phyloP scores from a whole-genome alignment of 2,329 filamentous ascomycete genomes.

The Fragosphaeria purpurea region DNA sequence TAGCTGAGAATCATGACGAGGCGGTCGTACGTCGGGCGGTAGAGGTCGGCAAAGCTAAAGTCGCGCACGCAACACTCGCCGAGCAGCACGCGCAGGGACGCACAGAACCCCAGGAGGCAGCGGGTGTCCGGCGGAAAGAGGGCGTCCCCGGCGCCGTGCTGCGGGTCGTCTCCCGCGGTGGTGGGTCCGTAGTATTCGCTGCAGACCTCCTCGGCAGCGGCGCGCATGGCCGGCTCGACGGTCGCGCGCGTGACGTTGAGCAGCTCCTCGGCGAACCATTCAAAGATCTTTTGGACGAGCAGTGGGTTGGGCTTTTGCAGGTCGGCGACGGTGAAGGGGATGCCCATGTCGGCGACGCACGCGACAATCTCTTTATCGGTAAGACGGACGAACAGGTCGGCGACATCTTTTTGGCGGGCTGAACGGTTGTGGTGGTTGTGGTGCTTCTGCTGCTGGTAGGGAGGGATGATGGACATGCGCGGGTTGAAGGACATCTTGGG shows the following conservation, averaged over 20 bases:
- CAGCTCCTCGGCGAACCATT: constrained; percentile 91
- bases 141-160: constrained; percentile 63
- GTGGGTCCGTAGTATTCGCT: constrained; percentile 32
- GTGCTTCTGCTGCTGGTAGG: constrained; percentile 33
- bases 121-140: constrained; percentile 72
- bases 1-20: constrained; percentile 95
- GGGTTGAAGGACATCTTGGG: constrained; percentile 47
- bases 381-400: constrained; percentile 50
- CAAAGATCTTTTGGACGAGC: constrained; percentile 94
- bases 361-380: constrained; percentile 76
- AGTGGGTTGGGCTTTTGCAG: constrained; percentile 88
- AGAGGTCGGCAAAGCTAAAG: constrained; percentile 86
- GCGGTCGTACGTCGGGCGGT: constrained; percentile 80
- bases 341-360: constrained; percentile 94
- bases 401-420: constrained; percentile 47
- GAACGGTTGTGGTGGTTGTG: constrained; percentile 22
- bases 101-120: constrained; percentile 93
- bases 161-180: too few relatives aligned
- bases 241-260: constrained; percentile 90
- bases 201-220: constrained; percentile 78
- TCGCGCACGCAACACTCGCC: constrained; percentile 85
- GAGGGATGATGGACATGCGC: constrained; percentile 51
- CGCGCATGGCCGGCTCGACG: constrained; percentile 89
- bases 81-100: constrained; percentile 68
- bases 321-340: constrained; percentile 76